phyloP scores from a whole-genome alignment of 192 early-diverging fungal species.

The Coemansia sp. region DNA sequence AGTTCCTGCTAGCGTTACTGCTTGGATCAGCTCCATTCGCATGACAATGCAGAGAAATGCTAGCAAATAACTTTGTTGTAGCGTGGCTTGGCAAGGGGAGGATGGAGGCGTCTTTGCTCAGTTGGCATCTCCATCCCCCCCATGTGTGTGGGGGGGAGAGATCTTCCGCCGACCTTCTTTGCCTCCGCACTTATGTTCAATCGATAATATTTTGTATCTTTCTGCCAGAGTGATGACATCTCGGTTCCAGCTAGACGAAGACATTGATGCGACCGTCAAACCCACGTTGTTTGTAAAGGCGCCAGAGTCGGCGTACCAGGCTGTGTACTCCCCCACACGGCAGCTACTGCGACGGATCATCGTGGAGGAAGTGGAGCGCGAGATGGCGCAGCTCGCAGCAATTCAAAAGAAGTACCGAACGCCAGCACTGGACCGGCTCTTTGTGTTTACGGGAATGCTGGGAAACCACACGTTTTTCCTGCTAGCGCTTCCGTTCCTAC shows the following conservation, averaged over 20 bases:
- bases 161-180: not conserved
- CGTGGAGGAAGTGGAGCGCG: constrained; percentile 44
- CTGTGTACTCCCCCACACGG: constrained; percentile 41
- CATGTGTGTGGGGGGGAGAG: not conserved
- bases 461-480: constrained; percentile 91
- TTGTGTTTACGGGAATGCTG: constrained; percentile 72
- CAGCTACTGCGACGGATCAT: constrained; percentile 31
- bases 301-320: constrained; percentile 41
- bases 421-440: constrained; percentile 62
- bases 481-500: constrained; percentile 75
- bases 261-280: constrained; percentile 24
- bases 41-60: not conserved
- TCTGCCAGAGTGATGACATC: constrained; percentile 22
- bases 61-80: not conserved
- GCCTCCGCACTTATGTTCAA: constrained; percentile 11
- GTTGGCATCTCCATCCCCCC: not conserved
- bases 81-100: not conserved
- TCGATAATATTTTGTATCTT: constrained; percentile 12
- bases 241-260: constrained; percentile 55
- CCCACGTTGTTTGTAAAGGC: constrained; percentile 21
- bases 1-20: not conserved
- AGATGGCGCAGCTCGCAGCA: constrained; percentile 32
- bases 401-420: constrained; percentile 41
- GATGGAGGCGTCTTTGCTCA: not conserved
- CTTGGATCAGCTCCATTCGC: not conserved